Conservation (phyloP, 2,329 filamentous ascomycete species). For the Pseudogymnoascus sp. region DNA sequence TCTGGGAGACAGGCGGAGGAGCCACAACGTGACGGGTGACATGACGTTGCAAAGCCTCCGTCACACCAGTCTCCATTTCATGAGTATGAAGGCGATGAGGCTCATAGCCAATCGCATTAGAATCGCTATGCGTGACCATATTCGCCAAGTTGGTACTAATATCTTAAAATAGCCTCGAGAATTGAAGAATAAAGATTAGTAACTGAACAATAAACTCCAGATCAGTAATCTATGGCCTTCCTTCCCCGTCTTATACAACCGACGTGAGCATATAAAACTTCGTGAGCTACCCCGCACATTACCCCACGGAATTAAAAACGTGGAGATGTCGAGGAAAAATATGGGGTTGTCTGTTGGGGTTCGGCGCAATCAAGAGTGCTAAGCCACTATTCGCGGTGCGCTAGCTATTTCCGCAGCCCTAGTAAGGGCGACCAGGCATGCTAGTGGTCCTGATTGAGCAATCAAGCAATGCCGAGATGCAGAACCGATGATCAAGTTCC, state of each 20-base stretch:
- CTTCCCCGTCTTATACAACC: neutral
- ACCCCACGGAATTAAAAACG: neutral
- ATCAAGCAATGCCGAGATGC: too few species aligned
- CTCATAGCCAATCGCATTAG: constrained; percentile 17
- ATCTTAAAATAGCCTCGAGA: neutral
- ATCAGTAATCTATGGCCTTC: neutral
- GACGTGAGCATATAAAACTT: too few species aligned
- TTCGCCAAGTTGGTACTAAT: neutral
- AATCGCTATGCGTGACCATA: neutral
- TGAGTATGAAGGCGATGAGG: constrained; percentile 19
- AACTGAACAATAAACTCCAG: neutral
- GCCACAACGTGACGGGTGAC: constrained; percentile 41
- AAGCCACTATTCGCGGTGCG: too few species aligned
- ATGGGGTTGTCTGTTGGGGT: too few species aligned
- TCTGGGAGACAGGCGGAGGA: constrained; percentile 42
- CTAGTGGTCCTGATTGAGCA: too few species aligned
- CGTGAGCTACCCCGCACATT: neutral
- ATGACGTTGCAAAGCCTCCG: constrained; percentile 45
- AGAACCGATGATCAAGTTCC: too few species aligned
- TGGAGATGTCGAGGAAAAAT: neutral
- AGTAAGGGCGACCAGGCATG: too few species aligned
- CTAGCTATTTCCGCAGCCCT: too few species aligned
- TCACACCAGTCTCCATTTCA: constrained; percentile 42
- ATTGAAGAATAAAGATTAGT: neutral
- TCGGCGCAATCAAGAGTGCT: too few species aligned